Evolutionary conservation across 495 filamentous ascomycete species (phyloP).

Genomic region (Podospora appendiculata): DNA sequence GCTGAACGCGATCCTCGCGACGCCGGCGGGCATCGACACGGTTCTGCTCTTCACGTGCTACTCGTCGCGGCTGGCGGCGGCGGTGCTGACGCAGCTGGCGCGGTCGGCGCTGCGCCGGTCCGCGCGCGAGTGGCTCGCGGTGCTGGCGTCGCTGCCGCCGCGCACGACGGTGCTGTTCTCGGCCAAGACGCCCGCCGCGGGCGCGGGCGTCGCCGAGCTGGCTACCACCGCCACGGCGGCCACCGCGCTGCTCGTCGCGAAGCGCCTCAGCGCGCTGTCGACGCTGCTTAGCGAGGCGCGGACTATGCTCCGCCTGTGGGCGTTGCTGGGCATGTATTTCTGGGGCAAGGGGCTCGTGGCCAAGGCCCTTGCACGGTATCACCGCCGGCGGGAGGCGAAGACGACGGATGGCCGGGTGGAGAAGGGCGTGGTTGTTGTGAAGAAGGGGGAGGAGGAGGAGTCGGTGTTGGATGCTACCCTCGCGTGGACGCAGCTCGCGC

Average conservation of each 20-base stretch:
- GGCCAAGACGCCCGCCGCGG: constrained; percentile 9
- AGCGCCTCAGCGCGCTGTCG: constrained; percentile 41
- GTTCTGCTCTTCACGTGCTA: constrained; percentile 58
- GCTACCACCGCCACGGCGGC: constrained; percentile 34
- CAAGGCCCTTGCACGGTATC: constrained; percentile 6
- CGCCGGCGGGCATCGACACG: constrained; percentile 53
- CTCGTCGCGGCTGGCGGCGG: constrained; percentile 44
- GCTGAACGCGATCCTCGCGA: constrained; percentile 49
- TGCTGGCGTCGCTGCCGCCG: constrained; percentile 29
- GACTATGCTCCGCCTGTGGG: constrained; percentile 72
- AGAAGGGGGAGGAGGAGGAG: constrained; percentile 14
- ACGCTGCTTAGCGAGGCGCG: constrained; percentile 54
- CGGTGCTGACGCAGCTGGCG: constrained; percentile 27
- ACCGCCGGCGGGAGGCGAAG: background rate
- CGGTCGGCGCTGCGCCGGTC: constrained; percentile 30
- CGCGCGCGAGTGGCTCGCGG: constrained; percentile 30
- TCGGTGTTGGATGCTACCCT: constrained; percentile 36
- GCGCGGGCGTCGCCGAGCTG: constrained; percentile 7
- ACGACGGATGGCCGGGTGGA: background rate
- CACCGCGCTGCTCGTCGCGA: constrained; percentile 31
- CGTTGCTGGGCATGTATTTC: constrained; percentile 66
- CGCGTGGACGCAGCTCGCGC: constrained; percentile 58
- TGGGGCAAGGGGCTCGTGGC: constrained; percentile 55
- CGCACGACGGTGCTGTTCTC: constrained; percentile 25
- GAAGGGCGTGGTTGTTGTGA: background rate